Conservation (phyloP, 1,284 basidiomycete species). For the Boletus mariae region DNA sequence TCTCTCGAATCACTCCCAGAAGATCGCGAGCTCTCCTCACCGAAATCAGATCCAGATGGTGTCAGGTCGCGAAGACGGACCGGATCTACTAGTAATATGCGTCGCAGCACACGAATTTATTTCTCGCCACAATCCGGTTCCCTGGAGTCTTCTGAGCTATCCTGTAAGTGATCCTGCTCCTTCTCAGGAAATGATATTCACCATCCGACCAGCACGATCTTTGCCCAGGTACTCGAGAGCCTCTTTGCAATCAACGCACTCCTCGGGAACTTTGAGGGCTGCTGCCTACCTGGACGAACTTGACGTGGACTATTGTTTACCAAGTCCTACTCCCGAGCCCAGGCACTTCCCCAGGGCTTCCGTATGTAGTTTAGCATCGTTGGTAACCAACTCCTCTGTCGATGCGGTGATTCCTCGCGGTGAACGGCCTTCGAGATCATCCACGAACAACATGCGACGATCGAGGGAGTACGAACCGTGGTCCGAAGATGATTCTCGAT, state of each 20-base stretch:
- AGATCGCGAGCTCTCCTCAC: constrained; percentile 37
- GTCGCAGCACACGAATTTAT: constrained; percentile 24
- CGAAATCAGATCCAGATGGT: constrained; percentile 7
- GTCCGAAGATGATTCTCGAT: constrained; percentile 21
- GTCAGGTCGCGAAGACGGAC: constrained; percentile 6
- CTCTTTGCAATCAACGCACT: constrained; percentile 24
- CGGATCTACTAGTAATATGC: constrained; percentile 14
- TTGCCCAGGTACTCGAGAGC: constrained; percentile 19
- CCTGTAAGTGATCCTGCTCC: constrained; percentile 12
- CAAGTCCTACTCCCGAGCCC: constrained; percentile 34
- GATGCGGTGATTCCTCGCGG: constrained; percentile 49
- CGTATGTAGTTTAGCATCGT: constrained; percentile 55
- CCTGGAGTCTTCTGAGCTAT: constrained; percentile 6
- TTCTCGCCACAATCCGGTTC: constrained; percentile 7
- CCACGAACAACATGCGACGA: constrained; percentile 2
- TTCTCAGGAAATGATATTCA: background rate
- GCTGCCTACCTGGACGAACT: constrained; percentile 36
- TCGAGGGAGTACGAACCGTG: constrained; percentile 35
- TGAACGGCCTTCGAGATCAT: constrained; percentile 12
- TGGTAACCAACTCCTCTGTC: constrained; percentile 53
- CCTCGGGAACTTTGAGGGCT: constrained; percentile 18
- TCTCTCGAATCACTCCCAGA: constrained; percentile 50
- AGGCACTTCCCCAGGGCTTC: constrained; percentile 41
- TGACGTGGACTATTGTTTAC: constrained; percentile 41
- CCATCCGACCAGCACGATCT: constrained; percentile 15